These are phyloP conservation scores for Kurtzmaniella cleridarum DNA, from an alignment of 805 yeast genomes.

Conservation along the genomic window DNA sequence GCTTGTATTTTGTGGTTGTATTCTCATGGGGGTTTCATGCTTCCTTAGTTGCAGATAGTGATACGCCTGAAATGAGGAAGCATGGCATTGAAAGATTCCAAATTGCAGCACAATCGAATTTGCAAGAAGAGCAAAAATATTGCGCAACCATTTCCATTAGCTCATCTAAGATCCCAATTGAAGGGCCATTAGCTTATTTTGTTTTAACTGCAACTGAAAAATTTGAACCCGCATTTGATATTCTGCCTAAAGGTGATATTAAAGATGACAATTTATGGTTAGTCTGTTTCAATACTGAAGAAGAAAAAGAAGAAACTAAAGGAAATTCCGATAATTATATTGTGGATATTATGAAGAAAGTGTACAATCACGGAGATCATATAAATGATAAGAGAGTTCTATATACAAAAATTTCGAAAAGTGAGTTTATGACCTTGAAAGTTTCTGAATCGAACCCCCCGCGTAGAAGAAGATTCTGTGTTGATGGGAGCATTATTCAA, in stretches of 20 bases:
- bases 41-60: conserved; percentile 74
- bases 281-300: conserved; percentile 38
- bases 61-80: conserved; percentile 57
- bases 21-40: conserved; percentile 87
- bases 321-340: conserved; percentile 20
- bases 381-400: conserved; percentile 41
- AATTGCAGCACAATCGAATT: conserved; percentile 57
- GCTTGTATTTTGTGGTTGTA: conserved; percentile 52
- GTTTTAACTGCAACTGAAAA: conserved; percentile 49
- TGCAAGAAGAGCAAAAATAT: conserved; percentile 47
- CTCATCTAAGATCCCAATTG: conserved; percentile 7
- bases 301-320: conserved; percentile 14
- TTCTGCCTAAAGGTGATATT: conserved; percentile 56
- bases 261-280: conserved; percentile 38
- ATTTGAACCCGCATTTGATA: conserved; percentile 56
- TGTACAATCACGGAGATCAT: conserved; percentile 54
- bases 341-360: conserved; percentile 52
- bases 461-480: conserved; percentile 49
- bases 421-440: conserved; percentile 10
- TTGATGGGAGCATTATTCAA: conserved; percentile 55
- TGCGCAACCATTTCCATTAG: conserved; percentile 31
- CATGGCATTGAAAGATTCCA: conserved; percentile 64
- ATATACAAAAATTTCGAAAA: conserved; percentile 31
- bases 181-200: conserved; percentile 53
- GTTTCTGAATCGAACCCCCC: conserved; percentile 22